Evolutionary conservation across 2,329 filamentous ascomycete genomes (phyloP).

Genomic region (Bipolaris zeicola): DNA sequence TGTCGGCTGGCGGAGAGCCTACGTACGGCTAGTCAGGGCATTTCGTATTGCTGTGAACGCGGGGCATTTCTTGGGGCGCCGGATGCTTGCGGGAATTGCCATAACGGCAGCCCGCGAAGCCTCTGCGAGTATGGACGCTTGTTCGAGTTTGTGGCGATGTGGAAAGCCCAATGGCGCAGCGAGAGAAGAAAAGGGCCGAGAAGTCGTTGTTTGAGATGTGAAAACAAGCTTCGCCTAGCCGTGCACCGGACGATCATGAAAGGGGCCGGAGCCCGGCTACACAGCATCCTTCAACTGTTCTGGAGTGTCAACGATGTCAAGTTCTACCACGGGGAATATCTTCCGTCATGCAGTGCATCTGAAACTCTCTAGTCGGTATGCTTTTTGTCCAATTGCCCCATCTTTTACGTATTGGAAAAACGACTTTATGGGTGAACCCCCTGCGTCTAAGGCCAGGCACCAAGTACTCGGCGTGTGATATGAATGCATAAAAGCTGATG

Average conservation of each 20-base stretch:
- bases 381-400: neutral
- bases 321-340: neutral
- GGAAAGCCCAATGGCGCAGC: neutral
- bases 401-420: neutral
- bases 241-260: neutral
- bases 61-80: neutral
- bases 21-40: neutral
- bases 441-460: neutral
- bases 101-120: neutral
- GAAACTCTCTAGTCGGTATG: neutral
- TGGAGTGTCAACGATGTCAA: neutral
- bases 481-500: neutral
- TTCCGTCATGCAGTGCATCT: too few relatives aligned
- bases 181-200: slow-evolving; percentile 1
- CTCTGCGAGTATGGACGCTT: neutral
- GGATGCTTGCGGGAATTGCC: neutral
- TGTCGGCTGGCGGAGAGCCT: too few relatives aligned
- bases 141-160: neutral
- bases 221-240: slow-evolving; percentile 5
- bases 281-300: neutral
- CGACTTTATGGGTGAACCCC: neutral
- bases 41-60: neutral
- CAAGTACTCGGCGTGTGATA: neutral
- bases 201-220: slow-evolving; percentile 1
- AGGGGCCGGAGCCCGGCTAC: slow-evolving; percentile 1